Conservation (phyloP, 2,329 filamentous ascomycete species). For the Aspergillus phoenicis region DNA sequence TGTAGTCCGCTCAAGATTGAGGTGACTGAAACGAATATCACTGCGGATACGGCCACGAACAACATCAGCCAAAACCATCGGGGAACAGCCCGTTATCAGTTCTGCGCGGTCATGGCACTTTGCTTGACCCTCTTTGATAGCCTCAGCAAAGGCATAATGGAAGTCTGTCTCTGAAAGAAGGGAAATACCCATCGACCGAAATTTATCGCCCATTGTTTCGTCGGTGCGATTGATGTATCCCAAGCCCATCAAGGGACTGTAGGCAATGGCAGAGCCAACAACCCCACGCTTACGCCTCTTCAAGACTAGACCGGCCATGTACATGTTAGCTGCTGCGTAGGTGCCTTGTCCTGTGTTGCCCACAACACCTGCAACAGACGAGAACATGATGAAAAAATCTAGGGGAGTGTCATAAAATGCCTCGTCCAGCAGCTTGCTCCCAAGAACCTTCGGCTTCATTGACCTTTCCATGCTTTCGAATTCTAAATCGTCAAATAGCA, state of each 20-base stretch:
- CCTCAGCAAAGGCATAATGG: conserved; percentile 16
- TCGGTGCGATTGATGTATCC: conserved; percentile 42
- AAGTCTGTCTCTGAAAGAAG: conserved; percentile 11
- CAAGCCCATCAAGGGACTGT: conserved; percentile 45
- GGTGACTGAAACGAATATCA: no score
- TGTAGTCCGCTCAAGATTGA: background rate
- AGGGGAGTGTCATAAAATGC: conserved; percentile 26
- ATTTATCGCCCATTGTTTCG: background rate
- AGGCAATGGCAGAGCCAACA: conserved; percentile 42
- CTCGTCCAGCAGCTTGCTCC: conserved; percentile 28
- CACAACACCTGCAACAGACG: conserved; percentile 30
- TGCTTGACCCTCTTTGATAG: conserved; percentile 1
- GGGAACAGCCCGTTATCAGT: no score
- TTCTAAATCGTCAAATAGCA: conserved; percentile 35
- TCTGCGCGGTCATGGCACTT: no score
- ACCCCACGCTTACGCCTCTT: conserved; percentile 43
- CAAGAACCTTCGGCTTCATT: conserved; percentile 44
- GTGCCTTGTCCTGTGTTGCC: conserved; percentile 45
- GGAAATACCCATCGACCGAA: background rate
- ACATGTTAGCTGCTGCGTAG: conserved; percentile 52
- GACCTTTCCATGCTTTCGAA: conserved; percentile 32
- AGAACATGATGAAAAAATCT: conserved; percentile 45
- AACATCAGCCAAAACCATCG: background rate
- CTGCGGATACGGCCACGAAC: no score
- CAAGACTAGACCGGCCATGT: conserved; percentile 43